phyloP scores from a whole-genome alignment of 176 grass and related monocot species.

The Miscanthus lutarioriparius region DNA sequence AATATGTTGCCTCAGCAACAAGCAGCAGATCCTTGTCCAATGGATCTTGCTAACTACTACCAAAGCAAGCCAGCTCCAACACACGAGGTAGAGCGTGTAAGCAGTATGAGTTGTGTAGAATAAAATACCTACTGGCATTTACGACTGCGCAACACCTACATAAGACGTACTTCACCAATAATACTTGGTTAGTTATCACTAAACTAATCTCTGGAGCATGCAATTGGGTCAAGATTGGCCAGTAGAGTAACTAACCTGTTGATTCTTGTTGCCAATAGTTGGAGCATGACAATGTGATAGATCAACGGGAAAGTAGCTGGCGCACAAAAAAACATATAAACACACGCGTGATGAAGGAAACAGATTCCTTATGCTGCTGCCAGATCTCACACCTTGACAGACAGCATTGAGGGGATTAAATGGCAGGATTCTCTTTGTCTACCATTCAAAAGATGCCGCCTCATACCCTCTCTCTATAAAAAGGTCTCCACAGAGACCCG shows the following conservation, averaged over 20 bases:
- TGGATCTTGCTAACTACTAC: constrained; percentile 10
- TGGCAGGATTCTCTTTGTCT: constrained; percentile 41
- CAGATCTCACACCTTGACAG: constrained; percentile 19
- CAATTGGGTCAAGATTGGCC: neutral
- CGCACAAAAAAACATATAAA: neutral
- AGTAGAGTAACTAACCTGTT: constrained; percentile 27
- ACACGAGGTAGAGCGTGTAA: constrained; percentile 17
- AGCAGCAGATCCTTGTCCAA: constrained; percentile 2
- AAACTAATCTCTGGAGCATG: constrained; percentile 1
- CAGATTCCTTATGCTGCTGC: constrained; percentile 18
- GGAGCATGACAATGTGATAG: constrained; percentile 38
- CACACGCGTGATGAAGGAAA: constrained; percentile 8
- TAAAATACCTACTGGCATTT: neutral
- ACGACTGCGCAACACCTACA: neutral
- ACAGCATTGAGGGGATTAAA: constrained; percentile 20
- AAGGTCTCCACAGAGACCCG: neutral
- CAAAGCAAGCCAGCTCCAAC: constrained; percentile 12
- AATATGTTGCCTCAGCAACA: constrained; percentile 24
- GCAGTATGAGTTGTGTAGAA: neutral
- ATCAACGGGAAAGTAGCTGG: neutral
- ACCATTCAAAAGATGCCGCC: neutral
- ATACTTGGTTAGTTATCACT: neutral
- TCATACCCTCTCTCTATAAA: constrained; percentile 24
- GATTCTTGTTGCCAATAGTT: constrained; percentile 26
- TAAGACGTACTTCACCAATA: neutral